These are phyloP conservation scores for Pleurotus ostreatus DNA, from an alignment of 768 basidiomycete genomes.

Conservation along the genomic window DNA sequence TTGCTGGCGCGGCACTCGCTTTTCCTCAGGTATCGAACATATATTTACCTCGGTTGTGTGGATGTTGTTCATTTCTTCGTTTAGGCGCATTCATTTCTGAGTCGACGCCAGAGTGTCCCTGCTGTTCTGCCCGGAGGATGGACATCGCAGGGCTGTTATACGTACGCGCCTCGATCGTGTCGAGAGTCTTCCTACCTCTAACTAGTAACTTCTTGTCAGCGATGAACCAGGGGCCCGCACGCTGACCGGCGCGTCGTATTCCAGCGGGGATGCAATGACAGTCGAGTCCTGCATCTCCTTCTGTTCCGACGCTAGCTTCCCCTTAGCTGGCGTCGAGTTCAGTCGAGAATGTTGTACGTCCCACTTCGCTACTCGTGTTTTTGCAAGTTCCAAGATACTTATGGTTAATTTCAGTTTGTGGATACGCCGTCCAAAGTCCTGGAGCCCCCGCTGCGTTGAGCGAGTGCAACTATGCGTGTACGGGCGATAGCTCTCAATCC, in stretches of 20 bases:
- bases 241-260: not conserved
- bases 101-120: not conserved
- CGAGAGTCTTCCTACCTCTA: too few species aligned
- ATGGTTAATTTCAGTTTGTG: not conserved
- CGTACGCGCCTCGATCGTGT: not conserved
- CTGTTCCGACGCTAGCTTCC: slow-evolving; percentile 34
- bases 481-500: not conserved
- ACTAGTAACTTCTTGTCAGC: not conserved
- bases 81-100: not conserved
- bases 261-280: slow-evolving; percentile 17
- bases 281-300: slow-evolving; percentile 36
- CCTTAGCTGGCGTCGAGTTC: slow-evolving; percentile 37
- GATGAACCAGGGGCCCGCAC: not conserved
- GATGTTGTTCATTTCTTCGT: not conserved
- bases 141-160: slow-evolving; percentile 1
- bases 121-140: not conserved
- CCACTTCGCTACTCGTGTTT: not conserved
- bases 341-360: slow-evolving; percentile 28
- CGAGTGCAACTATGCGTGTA: not conserved
- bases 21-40: not conserved
- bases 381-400: not conserved
- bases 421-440: not conserved
- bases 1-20: not conserved
- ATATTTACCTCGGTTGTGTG: too few species aligned
- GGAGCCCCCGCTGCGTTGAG: not conserved